These are phyloP conservation scores for Malassezia globosa DNA, from an alignment of 1,284 basidiomycete species.

Conservation along the genomic window DNA sequence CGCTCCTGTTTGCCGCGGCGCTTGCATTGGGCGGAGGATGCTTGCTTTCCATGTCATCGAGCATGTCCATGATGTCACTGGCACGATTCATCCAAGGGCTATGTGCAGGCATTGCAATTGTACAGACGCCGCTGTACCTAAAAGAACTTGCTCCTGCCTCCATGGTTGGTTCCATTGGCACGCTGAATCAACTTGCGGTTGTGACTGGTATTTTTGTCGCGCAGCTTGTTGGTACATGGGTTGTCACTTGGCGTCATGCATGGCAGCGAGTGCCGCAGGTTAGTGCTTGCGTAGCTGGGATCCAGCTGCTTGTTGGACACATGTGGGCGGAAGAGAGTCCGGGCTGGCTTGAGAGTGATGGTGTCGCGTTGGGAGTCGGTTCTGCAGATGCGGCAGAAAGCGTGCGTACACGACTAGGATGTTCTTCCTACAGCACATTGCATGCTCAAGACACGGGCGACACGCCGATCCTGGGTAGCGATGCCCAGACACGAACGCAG, in stretches of 20 bases:
- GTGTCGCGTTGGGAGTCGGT: background rate
- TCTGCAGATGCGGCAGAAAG: slow-evolving; percentile 14
- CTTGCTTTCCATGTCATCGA: slow-evolving; percentile 15
- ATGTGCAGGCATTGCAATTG: slow-evolving; percentile 70
- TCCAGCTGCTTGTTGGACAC: slow-evolving; percentile 45
- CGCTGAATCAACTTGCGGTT: slow-evolving; percentile 58
- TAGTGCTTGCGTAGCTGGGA: slow-evolving; percentile 30
- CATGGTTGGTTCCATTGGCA: slow-evolving; percentile 64
- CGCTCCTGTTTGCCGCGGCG: slow-evolving; percentile 19
- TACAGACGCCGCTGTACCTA: slow-evolving; percentile 73
- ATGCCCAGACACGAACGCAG: background rate
- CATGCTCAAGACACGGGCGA: background rate
- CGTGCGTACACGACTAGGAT: slow-evolving; percentile 22
- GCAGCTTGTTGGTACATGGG: slow-evolving; percentile 47
- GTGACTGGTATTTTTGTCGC: slow-evolving; percentile 45
- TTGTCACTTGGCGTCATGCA: slow-evolving; percentile 23
- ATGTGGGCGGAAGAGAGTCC: slow-evolving; percentile 29
- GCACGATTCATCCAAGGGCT: slow-evolving; percentile 59
- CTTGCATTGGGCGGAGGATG: slow-evolving; percentile 15
- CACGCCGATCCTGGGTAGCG: background rate
- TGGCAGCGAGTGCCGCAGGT: slow-evolving; percentile 48
- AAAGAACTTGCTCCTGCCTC: slow-evolving; percentile 65
- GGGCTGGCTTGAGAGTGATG: slow-evolving; percentile 29
- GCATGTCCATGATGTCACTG: slow-evolving; percentile 8
- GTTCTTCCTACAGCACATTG: background rate